Base-by-base conservation (phyloP, 2,329 filamentous ascomycete genomes). In the Aspergillus tanneri region DNA sequence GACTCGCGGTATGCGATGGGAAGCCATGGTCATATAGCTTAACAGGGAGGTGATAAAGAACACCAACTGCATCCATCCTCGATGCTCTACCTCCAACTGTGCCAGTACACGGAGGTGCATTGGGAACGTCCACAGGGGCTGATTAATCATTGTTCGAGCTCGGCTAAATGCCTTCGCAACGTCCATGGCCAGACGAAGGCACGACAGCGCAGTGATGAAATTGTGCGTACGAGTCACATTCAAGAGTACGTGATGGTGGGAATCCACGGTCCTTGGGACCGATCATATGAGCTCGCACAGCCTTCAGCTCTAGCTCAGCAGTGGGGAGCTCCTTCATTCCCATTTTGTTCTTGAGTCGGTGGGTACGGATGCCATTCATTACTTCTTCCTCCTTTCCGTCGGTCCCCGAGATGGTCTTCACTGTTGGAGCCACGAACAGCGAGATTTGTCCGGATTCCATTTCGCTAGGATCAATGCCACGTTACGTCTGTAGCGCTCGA, bases 261-360 rank as follows among this genome's bases (percentile, higher is more conserved):
- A 25, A 88, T 77, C 87, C 87, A 34, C 79, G 71, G 1, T 86
- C 86, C 52, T 86, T 77, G 4, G 77, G 70, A 4, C 87, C 87
- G 21, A 91, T 69, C 5, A 89, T 73, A 75, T 84, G 84, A 4
- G 72, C 84, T 2, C 84, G 77, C 74, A 82, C 81, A 14, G 72
- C 76, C n/a, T 77, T 72, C 4, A 87, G 73, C 50, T 85, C 84
- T 0, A 90, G 76, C 64, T 90, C 86, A 0, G 86, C 87, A 0
- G 86, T 90, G 0, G 87, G 86, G 0, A 90, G 72, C 0, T 83
- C 75, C 37, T 80, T 80, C 0, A 86, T 90, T 19, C 86, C 87
- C 3, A 87, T 75, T 60, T 90, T 90, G 64, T 81, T 80, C 69
- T 90, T 90, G 11, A 90, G 72, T 0, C 86, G 77, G 47, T 84